phyloP scores from a whole-genome alignment of 768 basidiomycete species.

The Hericium coralloides region DNA sequence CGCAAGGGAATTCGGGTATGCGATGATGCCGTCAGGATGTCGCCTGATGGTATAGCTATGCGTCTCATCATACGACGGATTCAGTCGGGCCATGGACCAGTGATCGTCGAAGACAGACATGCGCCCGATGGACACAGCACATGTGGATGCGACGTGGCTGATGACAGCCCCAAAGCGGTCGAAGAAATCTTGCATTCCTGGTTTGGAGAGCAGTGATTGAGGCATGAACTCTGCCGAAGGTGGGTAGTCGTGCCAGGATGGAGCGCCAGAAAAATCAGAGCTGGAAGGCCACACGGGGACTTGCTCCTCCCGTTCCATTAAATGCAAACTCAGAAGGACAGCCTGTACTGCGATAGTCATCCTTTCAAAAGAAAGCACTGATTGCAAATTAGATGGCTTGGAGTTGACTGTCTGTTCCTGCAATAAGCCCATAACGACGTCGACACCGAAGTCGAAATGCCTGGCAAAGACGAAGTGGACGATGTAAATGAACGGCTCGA shows the following conservation, averaged over 20 bases:
- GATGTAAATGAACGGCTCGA: constrained; percentile 70
- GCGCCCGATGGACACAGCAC: constrained; percentile 54
- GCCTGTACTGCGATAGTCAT: constrained; percentile 71
- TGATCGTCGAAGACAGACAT: constrained; percentile 86
- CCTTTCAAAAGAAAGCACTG: constrained; percentile 58
- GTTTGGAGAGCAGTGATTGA: constrained; percentile 42
- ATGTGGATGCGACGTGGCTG: constrained; percentile 46
- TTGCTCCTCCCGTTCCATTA: constrained; percentile 61
- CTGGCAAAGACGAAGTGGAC: constrained; percentile 78
- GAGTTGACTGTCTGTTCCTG: constrained; percentile 52
- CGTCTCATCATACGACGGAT: constrained; percentile 57
- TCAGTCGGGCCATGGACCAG: constrained; percentile 56
- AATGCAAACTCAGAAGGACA: constrained; percentile 59
- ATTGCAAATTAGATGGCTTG: constrained; percentile 31
- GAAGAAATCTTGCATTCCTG: constrained; percentile 65
- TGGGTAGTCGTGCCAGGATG: constrained; percentile 58
- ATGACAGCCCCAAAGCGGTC: constrained; percentile 54
- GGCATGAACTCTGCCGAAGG: constrained; percentile 59
- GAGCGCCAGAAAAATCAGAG: constrained; percentile 50
- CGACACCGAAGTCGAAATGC: constrained; percentile 78
- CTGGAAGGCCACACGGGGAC: constrained; percentile 75
- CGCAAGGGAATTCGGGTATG: constrained; percentile 52
- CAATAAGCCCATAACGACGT: constrained; percentile 72
- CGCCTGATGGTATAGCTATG: constrained; percentile 59
- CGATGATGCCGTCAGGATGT: constrained; percentile 55